Evolutionary conservation across 1,139 yeast species (phyloP), one percentile per base, ranked within the genome.

Genomic region (Pichia sp.): DNA sequence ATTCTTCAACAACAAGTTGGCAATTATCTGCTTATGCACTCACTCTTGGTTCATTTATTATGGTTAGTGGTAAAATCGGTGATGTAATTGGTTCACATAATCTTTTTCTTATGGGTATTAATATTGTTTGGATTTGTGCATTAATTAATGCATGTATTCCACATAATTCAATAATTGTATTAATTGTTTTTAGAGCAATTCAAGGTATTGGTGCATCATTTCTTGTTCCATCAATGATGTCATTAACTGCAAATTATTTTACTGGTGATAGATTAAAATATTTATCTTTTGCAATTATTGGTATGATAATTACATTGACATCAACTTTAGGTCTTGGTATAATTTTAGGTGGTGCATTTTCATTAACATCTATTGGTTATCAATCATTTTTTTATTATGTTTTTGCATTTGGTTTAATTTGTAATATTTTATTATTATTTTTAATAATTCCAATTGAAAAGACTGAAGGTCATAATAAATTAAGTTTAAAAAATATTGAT

Each of bases 131-230:
- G 10, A 37, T 65, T 0, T 59, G 62, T 39, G 53, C 64, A 4
- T 48, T 67, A 28, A 54, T 68, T 9, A 46, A 54, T 49, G 27
- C 27, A 26, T 8, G 6, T 26, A 36, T 40, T 12, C 35, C 40
- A 35, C 23, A 39, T 10, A 35, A 7, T 4, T 37, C 45, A 16
- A 51, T 66, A 29, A 54, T 59, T 30, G 64, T 55, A 0, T 50
- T 67, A 40, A 62, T 66, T 30, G 60, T 65, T 0, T 57, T 67
- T 36, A 58, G 70, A 49, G 69, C 70, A 1, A 44, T 67, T 0
- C 70, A 67, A 46, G 71, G 71, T 11, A 50, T 67, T 11, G 57
- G 61, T 16, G 70, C 64, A 2, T 61, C 69, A 7, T 59, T 63
- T 1, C 46, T 65, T 12, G 54, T 67, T 23, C 70, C 71, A 1